These are phyloP conservation scores for Phaeotremella fagi DNA, from an alignment of 768 basidiomycete genomes.

Conservation along the genomic window DNA sequence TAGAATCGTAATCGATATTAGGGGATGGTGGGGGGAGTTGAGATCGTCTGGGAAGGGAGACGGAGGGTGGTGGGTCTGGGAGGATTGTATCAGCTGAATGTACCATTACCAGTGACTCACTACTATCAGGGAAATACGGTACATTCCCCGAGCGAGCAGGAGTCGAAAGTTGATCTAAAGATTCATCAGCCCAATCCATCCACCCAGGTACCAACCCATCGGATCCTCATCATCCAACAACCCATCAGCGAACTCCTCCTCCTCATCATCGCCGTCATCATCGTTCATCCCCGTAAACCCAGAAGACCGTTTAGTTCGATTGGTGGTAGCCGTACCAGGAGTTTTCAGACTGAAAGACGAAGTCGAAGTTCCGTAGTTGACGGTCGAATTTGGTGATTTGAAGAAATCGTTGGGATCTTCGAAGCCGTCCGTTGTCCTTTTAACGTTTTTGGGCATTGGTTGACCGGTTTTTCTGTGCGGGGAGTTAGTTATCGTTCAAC, in stretches of 20 bases:
- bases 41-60: constrained; percentile 16
- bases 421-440: constrained; percentile 42
- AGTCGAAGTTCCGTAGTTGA: too few species aligned
- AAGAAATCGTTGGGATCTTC: constrained; percentile 49
- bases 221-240: constrained; percentile 19
- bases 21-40: constrained; percentile 20
- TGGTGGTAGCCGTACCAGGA: background rate
- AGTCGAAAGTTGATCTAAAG: constrained; percentile 1
- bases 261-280: constrained; percentile 21
- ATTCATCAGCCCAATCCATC: background rate
- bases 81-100: background rate
- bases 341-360: too few species aligned
- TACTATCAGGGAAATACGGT: constrained; percentile 8
- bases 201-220: background rate
- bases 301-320: too few species aligned
- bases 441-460: constrained; percentile 42
- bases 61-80: constrained; percentile 24
- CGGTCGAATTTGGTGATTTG: constrained; percentile 21
- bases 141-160: constrained; percentile 6
- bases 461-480: background rate
- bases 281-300: constrained; percentile 26
- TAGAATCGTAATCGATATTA: constrained; percentile 11
- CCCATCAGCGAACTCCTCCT: constrained; percentile 14
- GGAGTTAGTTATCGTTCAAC: background rate
- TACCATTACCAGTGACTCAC: constrained; percentile 2